These are phyloP conservation scores for Ophiostoma fasciatum DNA, from an alignment of 2,329 filamentous ascomycete genomes.

Conservation along the genomic window DNA sequence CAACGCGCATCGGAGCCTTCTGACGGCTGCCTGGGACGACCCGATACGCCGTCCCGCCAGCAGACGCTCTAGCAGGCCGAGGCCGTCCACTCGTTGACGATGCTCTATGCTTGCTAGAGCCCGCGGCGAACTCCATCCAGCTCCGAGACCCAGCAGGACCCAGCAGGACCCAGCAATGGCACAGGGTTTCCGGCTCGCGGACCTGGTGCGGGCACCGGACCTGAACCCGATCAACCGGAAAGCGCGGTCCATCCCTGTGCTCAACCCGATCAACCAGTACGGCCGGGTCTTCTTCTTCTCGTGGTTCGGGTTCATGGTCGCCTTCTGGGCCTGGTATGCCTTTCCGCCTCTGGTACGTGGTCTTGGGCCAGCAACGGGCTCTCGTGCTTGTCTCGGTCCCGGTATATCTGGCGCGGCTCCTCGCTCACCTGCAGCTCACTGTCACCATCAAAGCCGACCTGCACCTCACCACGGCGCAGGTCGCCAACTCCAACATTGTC, in stretches of 20 bases:
- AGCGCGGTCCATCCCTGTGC: slow-evolving; percentile 60
- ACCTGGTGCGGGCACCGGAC: slow-evolving; percentile 44
- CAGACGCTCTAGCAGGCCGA: too few relatives aligned
- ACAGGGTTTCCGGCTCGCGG: slow-evolving; percentile 20
- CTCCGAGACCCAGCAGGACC: not conserved
- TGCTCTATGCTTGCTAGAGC: too few relatives aligned
- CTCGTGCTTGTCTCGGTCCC: too few relatives aligned
- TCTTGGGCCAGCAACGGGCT: too few relatives aligned
- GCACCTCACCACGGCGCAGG: slow-evolving; percentile 50
- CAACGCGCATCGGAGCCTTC: too few relatives aligned
- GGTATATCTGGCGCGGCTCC: too few relatives aligned
- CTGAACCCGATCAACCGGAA: slow-evolving; percentile 77
- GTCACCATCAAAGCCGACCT: slow-evolving; percentile 72
- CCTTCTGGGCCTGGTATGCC: slow-evolving; percentile 86
- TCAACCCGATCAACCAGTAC: slow-evolving; percentile 68
- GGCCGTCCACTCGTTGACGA: too few relatives aligned
- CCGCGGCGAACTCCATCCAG: too few relatives aligned
- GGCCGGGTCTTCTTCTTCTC: slow-evolving; percentile 84
- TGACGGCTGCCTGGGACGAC: too few relatives aligned
- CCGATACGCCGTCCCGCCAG: too few relatives aligned
- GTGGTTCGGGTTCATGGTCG: slow-evolving; percentile 73
- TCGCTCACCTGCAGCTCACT: slow-evolving; percentile 31
- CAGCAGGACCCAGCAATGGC: too few relatives aligned
- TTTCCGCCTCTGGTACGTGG: slow-evolving; percentile 73
- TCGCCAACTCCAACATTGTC: slow-evolving; percentile 84